Evolutionary conservation across 106 monocot genomes (phyloP), one percentile per base, ranked within the genome.

Genomic region (Phalaenopsis equestris): DNA sequence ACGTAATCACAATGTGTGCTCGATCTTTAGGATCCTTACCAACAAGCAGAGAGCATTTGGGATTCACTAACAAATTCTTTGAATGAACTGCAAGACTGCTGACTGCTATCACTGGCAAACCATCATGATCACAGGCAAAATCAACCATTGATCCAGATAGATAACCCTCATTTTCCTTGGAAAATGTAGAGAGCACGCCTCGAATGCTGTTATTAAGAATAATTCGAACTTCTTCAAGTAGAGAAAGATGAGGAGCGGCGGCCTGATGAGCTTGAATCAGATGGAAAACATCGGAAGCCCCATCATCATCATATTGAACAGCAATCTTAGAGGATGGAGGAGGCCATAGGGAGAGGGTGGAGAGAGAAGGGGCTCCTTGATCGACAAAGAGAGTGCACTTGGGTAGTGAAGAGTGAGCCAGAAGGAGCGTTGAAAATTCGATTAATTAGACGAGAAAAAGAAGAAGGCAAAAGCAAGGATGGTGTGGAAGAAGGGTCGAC

Each of bases 121-220:
- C 97, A 80, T 94, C 89, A 48, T 83, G 64, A 89, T 94, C 86
- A 78, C 90, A 94, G 38, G 97, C 89, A 91, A 89, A 94, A 79
- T 98, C 94, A 81, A 92, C 90, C 94, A 94, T 88, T 72, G 94
- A 94, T 84, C 92, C 97, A 72, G 89, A 92, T 21, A 94, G 97
- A 84, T 98, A 98, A 45, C 94, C 90, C 65, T 82, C 79, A 84
- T 92, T 88, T 38, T 83, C 90, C 88, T 84, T 79, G 76, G 95
- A 95, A 76, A 87, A 82, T 77, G 93, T 91, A 81, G 95, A 90
- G 21, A 95, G 89, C 78, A 88, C 80, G 23, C 91, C 95, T 11
- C 93, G 80, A 65, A 68, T 45, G 79, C 81, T 88, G 57, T 24
- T 58, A 75, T 88, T 76, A 78, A 95, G 86, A 17, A 93, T 77